These are phyloP conservation scores for Trypanosoma cruzi DNA, from an alignment of 208 protist species.

Conservation along the genomic window DNA sequence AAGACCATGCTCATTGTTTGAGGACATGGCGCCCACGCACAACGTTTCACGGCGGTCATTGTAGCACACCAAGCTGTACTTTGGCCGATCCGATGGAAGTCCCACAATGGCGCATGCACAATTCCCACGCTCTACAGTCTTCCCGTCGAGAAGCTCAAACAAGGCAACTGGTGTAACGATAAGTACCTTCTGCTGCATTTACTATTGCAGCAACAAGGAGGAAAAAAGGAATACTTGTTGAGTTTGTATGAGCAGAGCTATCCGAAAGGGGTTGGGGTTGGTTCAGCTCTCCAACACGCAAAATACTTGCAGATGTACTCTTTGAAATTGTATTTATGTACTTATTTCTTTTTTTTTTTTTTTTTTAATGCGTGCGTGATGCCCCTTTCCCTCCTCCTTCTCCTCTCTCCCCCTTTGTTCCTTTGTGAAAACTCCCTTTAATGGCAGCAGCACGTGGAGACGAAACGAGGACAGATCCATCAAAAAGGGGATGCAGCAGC, in stretches of 20 bases:
- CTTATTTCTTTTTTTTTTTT: background rate
- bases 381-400: background rate
- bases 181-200: slow-evolving; percentile 73
- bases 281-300: background rate
- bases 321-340: background rate
- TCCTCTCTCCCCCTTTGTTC: background rate
- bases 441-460: background rate
- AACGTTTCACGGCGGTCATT: slow-evolving; percentile 61
- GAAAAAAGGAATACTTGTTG: background rate
- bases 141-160: slow-evolving; percentile 47
- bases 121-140: slow-evolving; percentile 49
- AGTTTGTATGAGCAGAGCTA: background rate
- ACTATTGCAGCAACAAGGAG: background rate
- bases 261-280: background rate
- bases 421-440: background rate
- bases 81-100: slow-evolving; percentile 44
- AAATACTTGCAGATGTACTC: background rate
- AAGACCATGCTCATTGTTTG: slow-evolving; percentile 49
- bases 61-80: slow-evolving; percentile 88
- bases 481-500: background rate
- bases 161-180: slow-evolving; percentile 58
- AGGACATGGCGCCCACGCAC: slow-evolving; percentile 51
- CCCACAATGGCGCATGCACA: slow-evolving; percentile 73
- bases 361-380: background rate
- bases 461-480: background rate